Conservation (phyloP, 176 grass and related monocot genomes). For the Oryza glaberrima region DNA sequence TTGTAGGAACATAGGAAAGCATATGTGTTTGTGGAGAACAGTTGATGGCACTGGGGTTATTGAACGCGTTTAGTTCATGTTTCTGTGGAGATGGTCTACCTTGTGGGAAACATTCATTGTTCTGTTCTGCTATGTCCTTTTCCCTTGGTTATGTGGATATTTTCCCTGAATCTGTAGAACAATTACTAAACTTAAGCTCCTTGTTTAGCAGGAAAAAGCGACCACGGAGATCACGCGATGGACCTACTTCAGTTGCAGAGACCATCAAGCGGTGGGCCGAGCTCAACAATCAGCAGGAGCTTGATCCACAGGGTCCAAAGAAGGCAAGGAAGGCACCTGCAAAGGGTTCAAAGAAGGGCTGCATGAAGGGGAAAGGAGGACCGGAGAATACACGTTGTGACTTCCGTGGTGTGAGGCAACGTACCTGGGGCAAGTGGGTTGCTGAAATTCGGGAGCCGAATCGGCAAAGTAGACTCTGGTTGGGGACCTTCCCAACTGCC, state of each 20-base stretch:
- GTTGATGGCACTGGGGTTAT: neutral
- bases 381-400: constrained; percentile 70
- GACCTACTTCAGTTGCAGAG: constrained; percentile 61
- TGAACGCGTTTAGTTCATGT: neutral
- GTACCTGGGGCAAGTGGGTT: constrained; percentile 96
- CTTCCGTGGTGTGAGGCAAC: constrained; percentile 87
- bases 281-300: constrained; percentile 54
- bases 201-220: constrained; percentile 66
- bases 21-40: no score
- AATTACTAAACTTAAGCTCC: constrained; percentile 19
- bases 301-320: constrained; percentile 6
- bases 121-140: neutral
- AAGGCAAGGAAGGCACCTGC: constrained; percentile 59
- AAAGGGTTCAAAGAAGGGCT: constrained; percentile 94
- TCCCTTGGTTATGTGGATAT: neutral
- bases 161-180: neutral
- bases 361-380: constrained; percentile 94
- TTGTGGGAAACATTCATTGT: neutral
- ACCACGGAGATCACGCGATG: constrained; percentile 58
- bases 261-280: constrained; percentile 69
- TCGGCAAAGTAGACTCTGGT: constrained; percentile 68
- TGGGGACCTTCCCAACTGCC: constrained; percentile 79
- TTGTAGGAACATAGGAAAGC: neutral
- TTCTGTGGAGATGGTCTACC: neutral
- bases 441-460: constrained; percentile 92